Conservation (phyloP, 345 rosid genomes). For the Combretum micranthum region DNA sequence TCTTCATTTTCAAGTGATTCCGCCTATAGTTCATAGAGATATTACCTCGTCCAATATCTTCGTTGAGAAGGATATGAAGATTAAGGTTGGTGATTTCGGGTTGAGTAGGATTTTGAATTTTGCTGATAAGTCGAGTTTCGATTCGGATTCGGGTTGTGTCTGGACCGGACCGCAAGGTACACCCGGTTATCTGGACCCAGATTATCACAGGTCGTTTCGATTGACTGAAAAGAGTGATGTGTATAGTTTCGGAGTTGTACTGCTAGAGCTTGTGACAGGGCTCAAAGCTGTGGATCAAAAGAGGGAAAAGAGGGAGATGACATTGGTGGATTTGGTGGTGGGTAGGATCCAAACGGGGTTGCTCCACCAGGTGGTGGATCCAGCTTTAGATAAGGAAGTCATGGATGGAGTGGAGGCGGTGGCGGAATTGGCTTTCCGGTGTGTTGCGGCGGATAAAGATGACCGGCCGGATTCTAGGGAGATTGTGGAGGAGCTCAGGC, state of each 20-base stretch:
- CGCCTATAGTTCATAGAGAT: constrained; percentile 79
- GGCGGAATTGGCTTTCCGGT: constrained; percentile 89
- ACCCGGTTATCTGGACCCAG: constrained; percentile 90
- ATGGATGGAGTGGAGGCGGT: constrained; percentile 51
- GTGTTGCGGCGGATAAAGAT: constrained; percentile 87
- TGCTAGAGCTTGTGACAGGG: constrained; percentile 79
- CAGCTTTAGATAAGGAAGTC: constrained; percentile 36
- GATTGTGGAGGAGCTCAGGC: constrained; percentile 63
- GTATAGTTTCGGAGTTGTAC: constrained; percentile 79
- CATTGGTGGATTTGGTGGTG: constrained; percentile 75
- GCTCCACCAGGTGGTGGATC: constrained; percentile 65
- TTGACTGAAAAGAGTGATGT: constrained; percentile 90
- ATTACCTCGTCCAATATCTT: constrained; percentile 80
- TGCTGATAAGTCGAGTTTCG: constrained; percentile 38
- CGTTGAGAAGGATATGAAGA: constrained; percentile 74
- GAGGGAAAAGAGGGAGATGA: constrained; percentile 71
- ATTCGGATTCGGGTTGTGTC: constrained; percentile 44
- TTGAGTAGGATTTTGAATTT: constrained; percentile 61
- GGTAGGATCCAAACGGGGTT: constrained; percentile 76
- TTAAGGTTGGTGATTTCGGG: constrained; percentile 87
- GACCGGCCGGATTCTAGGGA: constrained; percentile 82
- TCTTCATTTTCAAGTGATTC: constrained; percentile 55
- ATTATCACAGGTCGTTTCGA: constrained; percentile 82
- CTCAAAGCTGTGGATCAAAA: constrained; percentile 79
- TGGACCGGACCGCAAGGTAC: constrained; percentile 97